A percentile compares a stretch with the other conserved stretches of the same genome.
These are phyloP conservation scores for Aureobasidium mangrovei DNA, from an alignment of 2,329 filamentous ascomycete species.

Conservation along the genomic window DNA sequence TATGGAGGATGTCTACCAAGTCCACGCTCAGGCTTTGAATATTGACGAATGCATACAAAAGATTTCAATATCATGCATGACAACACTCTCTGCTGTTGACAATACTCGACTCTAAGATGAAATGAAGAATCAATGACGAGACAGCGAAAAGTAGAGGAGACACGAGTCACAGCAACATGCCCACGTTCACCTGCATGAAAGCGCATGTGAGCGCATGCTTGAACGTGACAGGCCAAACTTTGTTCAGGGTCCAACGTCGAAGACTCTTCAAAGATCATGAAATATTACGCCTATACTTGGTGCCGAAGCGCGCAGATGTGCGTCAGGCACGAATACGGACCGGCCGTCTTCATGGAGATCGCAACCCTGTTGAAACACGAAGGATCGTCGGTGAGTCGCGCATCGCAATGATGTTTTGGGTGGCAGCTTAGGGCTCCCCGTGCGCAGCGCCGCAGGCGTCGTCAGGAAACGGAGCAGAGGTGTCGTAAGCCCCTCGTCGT, in stretches of 20 bases:
- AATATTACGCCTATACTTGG: no score
- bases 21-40: no score
- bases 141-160: not conserved
- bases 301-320: no score
- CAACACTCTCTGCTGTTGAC: no score
- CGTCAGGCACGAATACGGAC: no score
- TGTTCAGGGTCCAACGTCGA: not conserved
- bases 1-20: not conserved
- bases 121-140: no score
- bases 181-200: not conserved
- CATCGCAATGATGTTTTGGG: not conserved
- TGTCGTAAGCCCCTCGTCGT: not conserved
- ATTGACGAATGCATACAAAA: no score
- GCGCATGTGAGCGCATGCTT: not conserved
- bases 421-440: not conserved
- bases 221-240: not conserved
- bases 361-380: not conserved
- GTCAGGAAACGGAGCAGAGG: not conserved
- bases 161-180: not conserved
- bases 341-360: no score
- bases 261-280: not conserved
- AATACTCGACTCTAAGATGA: no score
- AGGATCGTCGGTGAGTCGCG: conserved; percentile 7
- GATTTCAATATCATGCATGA: no score
- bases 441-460: not conserved